phyloP scores from a whole-genome alignment of 345 rosid genomes.

The Lepidium sativum region DNA sequence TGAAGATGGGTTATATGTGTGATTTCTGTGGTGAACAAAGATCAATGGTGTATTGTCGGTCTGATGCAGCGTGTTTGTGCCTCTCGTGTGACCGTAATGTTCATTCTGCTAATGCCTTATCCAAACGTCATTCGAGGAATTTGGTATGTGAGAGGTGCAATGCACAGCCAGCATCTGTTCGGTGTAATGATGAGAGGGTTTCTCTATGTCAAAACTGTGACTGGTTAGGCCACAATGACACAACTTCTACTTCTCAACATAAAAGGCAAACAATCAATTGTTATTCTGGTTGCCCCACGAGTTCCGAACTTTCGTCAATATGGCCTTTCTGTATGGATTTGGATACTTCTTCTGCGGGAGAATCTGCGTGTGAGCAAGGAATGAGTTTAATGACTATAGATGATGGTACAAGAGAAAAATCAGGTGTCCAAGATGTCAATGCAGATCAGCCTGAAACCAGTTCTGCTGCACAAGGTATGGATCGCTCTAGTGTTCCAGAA shows the following conservation, averaged over 20 bases:
- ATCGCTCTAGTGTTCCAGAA: constrained; percentile 36
- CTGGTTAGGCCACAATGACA: constrained; percentile 56
- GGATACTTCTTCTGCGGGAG: constrained; percentile 39
- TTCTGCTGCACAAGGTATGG: constrained; percentile 30
- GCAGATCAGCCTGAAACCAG: constrained; percentile 34
- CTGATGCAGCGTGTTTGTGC: constrained; percentile 85
- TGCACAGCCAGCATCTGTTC: constrained; percentile 64
- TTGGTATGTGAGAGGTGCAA: constrained; percentile 78
- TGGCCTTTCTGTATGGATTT: constrained; percentile 60
- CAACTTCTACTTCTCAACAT: constrained; percentile 44
- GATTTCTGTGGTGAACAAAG: constrained; percentile 88
- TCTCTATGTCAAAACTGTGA: constrained; percentile 94
- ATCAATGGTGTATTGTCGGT: constrained; percentile 84
- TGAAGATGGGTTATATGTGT: constrained; percentile 73
- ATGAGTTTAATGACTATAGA: constrained; percentile 78
- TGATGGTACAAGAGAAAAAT: constrained; percentile 39
- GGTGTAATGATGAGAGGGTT: constrained; percentile 58
- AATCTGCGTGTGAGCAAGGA: constrained; percentile 64
- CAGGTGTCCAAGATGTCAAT: constrained; percentile 27
- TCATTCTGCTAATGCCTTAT: constrained; percentile 87
- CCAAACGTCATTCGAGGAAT: constrained; percentile 78
- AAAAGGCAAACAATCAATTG: constrained; percentile 65
- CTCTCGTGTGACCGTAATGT: constrained; percentile 87
- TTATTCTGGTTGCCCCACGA: constrained; percentile 88
- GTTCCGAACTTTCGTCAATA: constrained; percentile 66